Evolutionary conservation across 129 eudicot genomes (phyloP).

Genomic region (Mikania micrantha): DNA sequence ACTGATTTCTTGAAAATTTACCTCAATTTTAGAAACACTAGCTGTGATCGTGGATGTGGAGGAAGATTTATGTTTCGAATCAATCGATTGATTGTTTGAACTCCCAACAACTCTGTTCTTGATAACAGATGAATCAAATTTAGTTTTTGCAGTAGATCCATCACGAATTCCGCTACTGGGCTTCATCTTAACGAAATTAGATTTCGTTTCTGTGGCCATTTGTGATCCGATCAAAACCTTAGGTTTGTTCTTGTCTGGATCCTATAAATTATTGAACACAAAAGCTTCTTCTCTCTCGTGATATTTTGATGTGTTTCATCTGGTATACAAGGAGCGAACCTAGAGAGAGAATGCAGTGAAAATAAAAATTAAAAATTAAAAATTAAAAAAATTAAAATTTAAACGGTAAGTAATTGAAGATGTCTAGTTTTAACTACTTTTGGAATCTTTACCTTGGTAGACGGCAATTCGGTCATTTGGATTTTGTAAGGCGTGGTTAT

Average conservation of each 20-base stretch:
- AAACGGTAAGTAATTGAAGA: not conserved
- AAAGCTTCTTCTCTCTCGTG: not conserved
- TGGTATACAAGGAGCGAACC: not conserved
- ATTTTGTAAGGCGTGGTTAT: too few relatives aligned
- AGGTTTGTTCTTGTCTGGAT: not conserved
- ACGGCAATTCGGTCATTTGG: not conserved
- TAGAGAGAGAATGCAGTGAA: not conserved
- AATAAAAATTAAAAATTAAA: too few relatives aligned
- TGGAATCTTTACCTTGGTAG: not conserved
- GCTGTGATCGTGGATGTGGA: slow-evolving; percentile 14
- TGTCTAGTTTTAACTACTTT: not conserved
- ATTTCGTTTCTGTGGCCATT: slow-evolving; percentile 47
- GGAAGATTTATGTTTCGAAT: slow-evolving; percentile 34
- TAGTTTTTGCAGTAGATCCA: slow-evolving; percentile 42
- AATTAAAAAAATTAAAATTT: too few relatives aligned
- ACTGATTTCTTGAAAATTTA: slow-evolving; percentile 9
- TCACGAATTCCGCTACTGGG: slow-evolving; percentile 33
- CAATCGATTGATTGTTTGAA: slow-evolving; percentile 35
- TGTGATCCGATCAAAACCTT: not conserved
- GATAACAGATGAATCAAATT: slow-evolving; percentile 36
- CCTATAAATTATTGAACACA: not conserved
- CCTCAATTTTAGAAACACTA: slow-evolving; percentile 41
- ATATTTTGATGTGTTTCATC: not conserved
- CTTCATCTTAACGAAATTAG: slow-evolving; percentile 38
- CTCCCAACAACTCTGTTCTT: slow-evolving; percentile 31